phyloP scores from a whole-genome alignment of 2,329 filamentous ascomycete genomes.

The Calonectria hongkongensis region DNA sequence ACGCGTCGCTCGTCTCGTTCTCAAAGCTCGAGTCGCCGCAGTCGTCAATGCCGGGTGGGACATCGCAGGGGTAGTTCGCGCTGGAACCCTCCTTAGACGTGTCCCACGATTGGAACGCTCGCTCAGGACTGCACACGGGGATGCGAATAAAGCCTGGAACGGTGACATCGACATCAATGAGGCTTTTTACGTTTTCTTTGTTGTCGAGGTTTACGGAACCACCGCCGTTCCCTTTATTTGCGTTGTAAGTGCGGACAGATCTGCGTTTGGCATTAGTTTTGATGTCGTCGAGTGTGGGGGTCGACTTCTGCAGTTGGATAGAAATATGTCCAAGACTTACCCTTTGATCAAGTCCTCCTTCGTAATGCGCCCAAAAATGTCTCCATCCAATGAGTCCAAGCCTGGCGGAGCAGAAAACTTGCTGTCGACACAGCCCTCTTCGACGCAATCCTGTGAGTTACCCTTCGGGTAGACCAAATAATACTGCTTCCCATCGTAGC shows the following conservation, averaged over 20 bases:
- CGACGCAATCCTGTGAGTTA: background rate
- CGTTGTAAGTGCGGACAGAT: background rate
- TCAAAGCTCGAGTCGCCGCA: background rate
- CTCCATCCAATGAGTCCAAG: background rate
- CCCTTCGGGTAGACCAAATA: background rate
- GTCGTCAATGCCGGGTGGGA: background rate
- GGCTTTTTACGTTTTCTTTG: background rate
- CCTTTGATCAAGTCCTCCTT: background rate
- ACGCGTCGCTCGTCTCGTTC: background rate
- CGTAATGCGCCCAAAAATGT: background rate
- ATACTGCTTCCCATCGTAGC: background rate
- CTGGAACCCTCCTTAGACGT: background rate
- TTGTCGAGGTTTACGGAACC: background rate
- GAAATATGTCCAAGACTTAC: background rate
- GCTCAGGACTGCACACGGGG: background rate
- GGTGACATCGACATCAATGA: background rate
- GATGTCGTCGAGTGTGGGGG: background rate
- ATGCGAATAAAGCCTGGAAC: background rate
- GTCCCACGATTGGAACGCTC: background rate
- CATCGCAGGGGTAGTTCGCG: background rate
- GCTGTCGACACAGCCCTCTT: background rate
- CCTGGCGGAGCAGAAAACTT: background rate
- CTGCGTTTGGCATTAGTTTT: background rate
- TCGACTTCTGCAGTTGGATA: background rate
- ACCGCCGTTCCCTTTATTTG: background rate